A percentile compares a stretch with the other conserved stretches of the same genome.
Conservation (phyloP, 148 eudicot genomes). For the Amaranthus cruentus region DNA sequence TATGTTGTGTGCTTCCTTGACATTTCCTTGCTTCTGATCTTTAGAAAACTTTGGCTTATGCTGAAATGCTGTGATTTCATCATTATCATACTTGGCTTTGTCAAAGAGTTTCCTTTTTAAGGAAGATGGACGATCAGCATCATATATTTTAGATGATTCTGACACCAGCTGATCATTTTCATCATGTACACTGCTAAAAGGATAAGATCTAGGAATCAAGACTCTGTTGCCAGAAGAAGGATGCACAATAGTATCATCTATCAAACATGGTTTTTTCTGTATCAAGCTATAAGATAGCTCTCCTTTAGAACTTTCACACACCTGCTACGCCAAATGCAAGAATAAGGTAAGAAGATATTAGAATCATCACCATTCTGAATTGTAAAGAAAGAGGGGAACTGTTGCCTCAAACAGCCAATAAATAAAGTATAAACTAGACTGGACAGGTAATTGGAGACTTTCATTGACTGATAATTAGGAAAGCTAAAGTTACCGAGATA, state of each 20-base stretch:
- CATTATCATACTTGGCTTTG: slow-evolving; percentile 26
- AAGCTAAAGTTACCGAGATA: background rate
- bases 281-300: slow-evolving; percentile 28
- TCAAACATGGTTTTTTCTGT: slow-evolving; percentile 24
- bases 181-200: slow-evolving; percentile 22
- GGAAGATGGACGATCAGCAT: slow-evolving; percentile 23
- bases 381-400: background rate
- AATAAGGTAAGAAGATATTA: slow-evolving; percentile 2
- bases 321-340: slow-evolving; percentile 22
- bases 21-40: slow-evolving; percentile 26
- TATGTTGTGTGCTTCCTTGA: slow-evolving; percentile 16
- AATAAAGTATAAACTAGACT: background rate
- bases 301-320: slow-evolving; percentile 4
- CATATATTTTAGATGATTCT: slow-evolving; percentile 15
- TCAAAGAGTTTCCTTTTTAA: slow-evolving; percentile 46
- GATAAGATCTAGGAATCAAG: slow-evolving; percentile 29
- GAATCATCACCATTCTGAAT: background rate
- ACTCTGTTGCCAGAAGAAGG: slow-evolving; percentile 20
- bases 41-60: slow-evolving; percentile 40
- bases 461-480: background rate
- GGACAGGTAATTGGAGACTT: background rate
- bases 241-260: slow-evolving; percentile 18
- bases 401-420: background rate
- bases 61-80: slow-evolving; percentile 27
- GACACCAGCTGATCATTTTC: slow-evolving; percentile 3